Evolutionary conservation across 768 basidiomycete species (phyloP), one percentile per base, ranked within the genome.

Genomic region (Mrakia hoshinonis): DNA sequence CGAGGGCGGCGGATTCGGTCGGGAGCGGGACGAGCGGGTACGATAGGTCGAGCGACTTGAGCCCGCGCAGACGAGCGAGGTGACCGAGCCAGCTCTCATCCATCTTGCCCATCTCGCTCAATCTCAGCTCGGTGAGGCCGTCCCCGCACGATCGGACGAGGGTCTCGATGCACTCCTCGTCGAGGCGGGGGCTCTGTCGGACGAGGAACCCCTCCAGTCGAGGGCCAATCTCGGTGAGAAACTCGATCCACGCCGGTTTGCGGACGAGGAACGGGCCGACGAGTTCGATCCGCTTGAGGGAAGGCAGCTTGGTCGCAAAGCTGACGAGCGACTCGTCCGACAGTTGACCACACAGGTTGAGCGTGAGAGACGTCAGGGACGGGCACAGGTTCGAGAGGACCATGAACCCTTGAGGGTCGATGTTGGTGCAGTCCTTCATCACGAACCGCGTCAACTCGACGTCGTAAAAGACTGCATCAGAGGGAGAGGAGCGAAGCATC

Each of bases 251-350:
- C 0, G 84, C 85, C 0, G 83, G 81, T 10, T 84, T 80, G 26
- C 87, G 86, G 46, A 96, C 88, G 29, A 92, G 86, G 80, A 91
- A 93, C 2, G 92, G 92, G 0, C 90, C 95, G 15, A 91, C 85
- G 20, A 99, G 88, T 78, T 89, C 87, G 18, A 99, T 76, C 43
- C 85, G 85, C 5, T 81, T 84, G 49, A 99, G 85, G 18, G 85
- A 78, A 1, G 85, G 87, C 38, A 99, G 83, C 0, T 84, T 83
- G 5, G 79, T 82, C 51, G 83, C 83, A 84, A 91, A 90, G 6
- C 70, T 55, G 22, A 69, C 66, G 24, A 82, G 31, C 0, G 77
- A 75, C 24, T 78, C 73, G 13, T 31, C 84, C 67, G 89, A 84
- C 71, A 98, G 83, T 43, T 87, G 86, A 4, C 95, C 95, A 74